Conservation (phyloP, 176 grass and related monocot species). For the Oryza punctata region DNA sequence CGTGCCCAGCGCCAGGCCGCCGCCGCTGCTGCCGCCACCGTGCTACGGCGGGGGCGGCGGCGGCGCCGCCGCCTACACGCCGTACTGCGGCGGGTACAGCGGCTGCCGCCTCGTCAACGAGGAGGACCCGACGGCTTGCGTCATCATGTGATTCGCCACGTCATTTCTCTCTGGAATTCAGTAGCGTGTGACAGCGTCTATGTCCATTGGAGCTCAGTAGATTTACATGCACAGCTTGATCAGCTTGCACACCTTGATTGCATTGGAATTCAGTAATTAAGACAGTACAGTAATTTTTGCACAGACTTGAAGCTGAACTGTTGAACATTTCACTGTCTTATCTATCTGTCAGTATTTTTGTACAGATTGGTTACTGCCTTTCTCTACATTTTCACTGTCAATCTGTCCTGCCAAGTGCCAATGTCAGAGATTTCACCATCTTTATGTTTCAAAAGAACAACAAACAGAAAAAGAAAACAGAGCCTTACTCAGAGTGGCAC, state of each 20-base stretch:
- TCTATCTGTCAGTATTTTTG: neutral
- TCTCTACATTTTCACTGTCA: neutral
- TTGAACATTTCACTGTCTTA: neutral
- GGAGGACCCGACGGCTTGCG: constrained; percentile 60
- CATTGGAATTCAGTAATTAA: neutral
- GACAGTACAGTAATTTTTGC: neutral
- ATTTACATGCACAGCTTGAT: too few species aligned
- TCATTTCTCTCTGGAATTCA: neutral
- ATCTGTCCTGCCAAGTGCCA: too few species aligned
- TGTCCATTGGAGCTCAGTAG: too few species aligned
- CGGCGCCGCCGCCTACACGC: neutral
- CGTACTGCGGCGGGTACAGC: constrained; percentile 28
- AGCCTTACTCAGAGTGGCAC: neutral
- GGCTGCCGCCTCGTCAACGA: constrained; percentile 48
- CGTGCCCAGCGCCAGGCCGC: neutral
- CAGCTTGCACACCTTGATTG: neutral
- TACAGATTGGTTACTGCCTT: neutral
- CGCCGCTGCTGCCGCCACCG: neutral
- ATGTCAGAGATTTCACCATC: neutral
- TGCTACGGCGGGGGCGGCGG: constrained; percentile 16
- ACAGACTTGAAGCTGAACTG: neutral
- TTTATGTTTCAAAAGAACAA: neutral
- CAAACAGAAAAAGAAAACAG: neutral
- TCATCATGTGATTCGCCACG: constrained; percentile 43
- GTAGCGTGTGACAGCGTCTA: too few species aligned